Percentiles rank a stretch among this genome's conserved stretches.
Evolutionary conservation across 2,329 filamentous ascomycete species (phyloP).

Genomic region (Dothiorella sarmentorum): DNA sequence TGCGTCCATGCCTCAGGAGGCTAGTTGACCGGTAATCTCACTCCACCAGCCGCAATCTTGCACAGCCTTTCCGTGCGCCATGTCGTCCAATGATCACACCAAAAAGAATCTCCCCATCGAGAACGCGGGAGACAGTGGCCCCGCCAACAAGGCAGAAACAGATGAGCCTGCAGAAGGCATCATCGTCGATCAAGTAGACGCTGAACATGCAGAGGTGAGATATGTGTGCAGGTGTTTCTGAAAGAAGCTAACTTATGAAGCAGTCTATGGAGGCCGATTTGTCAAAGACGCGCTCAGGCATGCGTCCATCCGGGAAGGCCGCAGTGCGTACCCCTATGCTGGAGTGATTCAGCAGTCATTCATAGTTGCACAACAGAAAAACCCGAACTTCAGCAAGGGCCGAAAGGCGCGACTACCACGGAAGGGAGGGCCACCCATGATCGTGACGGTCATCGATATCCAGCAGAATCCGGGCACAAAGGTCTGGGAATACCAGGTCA

Average conservation of each 20-base stretch:
- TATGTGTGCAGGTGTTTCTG: no score
- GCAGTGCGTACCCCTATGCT: not conserved
- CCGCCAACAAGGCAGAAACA: not conserved
- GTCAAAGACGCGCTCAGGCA: not conserved
- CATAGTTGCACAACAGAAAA: not conserved
- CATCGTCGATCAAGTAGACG: not conserved
- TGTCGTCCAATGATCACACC: not conserved
- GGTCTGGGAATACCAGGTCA: not conserved
- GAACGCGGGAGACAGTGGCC: not conserved
- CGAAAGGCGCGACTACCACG: not conserved
- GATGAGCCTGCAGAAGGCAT: not conserved
- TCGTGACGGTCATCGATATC: not conserved
- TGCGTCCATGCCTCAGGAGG: not conserved
- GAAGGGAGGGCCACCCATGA: not conserved
- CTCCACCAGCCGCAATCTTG: not conserved
- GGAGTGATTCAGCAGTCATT: not conserved
- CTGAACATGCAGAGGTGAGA: not conserved
- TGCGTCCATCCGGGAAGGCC: not conserved
- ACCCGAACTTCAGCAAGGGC: not conserved
- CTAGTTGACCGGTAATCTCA: not conserved
- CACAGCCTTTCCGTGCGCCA: not conserved
- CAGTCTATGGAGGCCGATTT: not conserved
- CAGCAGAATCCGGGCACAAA: not conserved
- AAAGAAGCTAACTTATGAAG: not conserved
- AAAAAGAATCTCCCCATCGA: not conserved